A percentile compares a stretch with the other conserved stretches of the same genome.
phyloP scores from a whole-genome alignment of 352 stramenopile species.

The Phytophthora pinifolia region DNA sequence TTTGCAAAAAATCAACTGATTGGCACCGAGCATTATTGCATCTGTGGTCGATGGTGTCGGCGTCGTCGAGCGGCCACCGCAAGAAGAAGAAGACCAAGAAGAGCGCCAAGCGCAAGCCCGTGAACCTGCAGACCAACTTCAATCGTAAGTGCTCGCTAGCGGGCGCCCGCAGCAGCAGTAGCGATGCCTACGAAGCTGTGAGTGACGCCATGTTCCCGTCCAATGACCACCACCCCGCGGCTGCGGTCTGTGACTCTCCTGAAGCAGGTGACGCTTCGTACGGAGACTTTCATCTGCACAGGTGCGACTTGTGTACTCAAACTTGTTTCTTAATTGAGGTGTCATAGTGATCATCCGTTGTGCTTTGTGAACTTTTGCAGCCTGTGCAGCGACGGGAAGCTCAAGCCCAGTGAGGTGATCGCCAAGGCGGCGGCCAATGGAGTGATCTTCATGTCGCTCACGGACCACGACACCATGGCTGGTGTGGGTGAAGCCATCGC shows the following conservation, averaged over 20 bases:
- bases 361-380: slow-evolving; percentile 28
- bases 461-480: slow-evolving; percentile 87
- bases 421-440: slow-evolving; percentile 74
- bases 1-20: too few relatives aligned
- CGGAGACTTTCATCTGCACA: slow-evolving; percentile 87
- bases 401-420: slow-evolving; percentile 74
- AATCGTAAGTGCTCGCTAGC: slow-evolving; percentile 73
- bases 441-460: slow-evolving; percentile 82
- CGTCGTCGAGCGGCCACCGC: slow-evolving; percentile 42
- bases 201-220: slow-evolving; percentile 78
- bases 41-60: slow-evolving; percentile 49
- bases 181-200: slow-evolving; percentile 32
- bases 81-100: slow-evolving; percentile 83
- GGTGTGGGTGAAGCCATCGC: slow-evolving; percentile 76
- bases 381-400: slow-evolving; percentile 81
- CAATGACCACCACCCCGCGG: slow-evolving; percentile 51
- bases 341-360: slow-evolving; percentile 1
- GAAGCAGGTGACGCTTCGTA: slow-evolving; percentile 56
- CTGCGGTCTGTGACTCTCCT: slow-evolving; percentile 29
- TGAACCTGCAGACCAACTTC: slow-evolving; percentile 85
- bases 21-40: too few relatives aligned
- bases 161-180: slow-evolving; percentile 1
- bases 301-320: slow-evolving; percentile 34
- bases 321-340: slow-evolving; percentile 1
- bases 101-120: slow-evolving; percentile 70